Evolutionary conservation across 768 basidiomycete species (phyloP).

Genomic region (Boletus subparvulus): DNA sequence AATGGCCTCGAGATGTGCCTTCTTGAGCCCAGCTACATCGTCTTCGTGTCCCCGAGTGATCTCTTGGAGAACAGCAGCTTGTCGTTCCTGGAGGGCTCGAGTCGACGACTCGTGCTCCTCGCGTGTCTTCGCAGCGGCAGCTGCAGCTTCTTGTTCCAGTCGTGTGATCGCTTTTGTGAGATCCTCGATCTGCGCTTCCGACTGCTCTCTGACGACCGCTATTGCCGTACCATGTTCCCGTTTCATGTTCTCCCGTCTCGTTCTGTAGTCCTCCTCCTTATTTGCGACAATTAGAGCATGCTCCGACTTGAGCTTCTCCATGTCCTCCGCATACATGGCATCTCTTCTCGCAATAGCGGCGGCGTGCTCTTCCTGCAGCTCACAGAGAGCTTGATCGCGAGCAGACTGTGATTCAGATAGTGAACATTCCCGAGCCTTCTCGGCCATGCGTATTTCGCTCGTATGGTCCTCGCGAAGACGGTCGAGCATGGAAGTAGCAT

Average conservation of each 20-base stretch:
- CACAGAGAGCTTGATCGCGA: slow-evolving; percentile 57
- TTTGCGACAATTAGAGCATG: slow-evolving; percentile 53
- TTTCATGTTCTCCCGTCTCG: slow-evolving; percentile 33
- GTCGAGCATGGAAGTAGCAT: slow-evolving; percentile 62
- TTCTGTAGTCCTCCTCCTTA: slow-evolving; percentile 60
- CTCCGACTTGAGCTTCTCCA: slow-evolving; percentile 63
- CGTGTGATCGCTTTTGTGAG: slow-evolving; percentile 54
- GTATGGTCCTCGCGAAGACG: slow-evolving; percentile 77
- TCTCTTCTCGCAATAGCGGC: slow-evolving; percentile 68
- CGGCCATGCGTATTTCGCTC: slow-evolving; percentile 66
- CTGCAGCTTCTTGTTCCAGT: slow-evolving; percentile 48
- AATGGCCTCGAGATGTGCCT: slow-evolving; percentile 45
- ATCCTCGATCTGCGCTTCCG: slow-evolving; percentile 52
- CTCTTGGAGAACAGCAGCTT: slow-evolving; percentile 53
- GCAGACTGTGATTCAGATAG: slow-evolving; percentile 73
- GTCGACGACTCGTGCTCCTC: slow-evolving; percentile 51
- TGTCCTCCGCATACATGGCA: slow-evolving; percentile 57
- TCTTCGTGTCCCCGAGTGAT: slow-evolving; percentile 56
- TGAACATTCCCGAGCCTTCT: slow-evolving; percentile 73
- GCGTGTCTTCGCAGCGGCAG: slow-evolving; percentile 37
- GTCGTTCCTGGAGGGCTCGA: slow-evolving; percentile 51
- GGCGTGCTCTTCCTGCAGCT: slow-evolving; percentile 71
- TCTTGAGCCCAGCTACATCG: slow-evolving; percentile 50
- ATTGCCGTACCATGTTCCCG: slow-evolving; percentile 36
- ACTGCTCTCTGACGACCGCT: slow-evolving; percentile 32